Conservation (phyloP, 352 stramenopile species). For the Phytophthora hibernalis region DNA sequence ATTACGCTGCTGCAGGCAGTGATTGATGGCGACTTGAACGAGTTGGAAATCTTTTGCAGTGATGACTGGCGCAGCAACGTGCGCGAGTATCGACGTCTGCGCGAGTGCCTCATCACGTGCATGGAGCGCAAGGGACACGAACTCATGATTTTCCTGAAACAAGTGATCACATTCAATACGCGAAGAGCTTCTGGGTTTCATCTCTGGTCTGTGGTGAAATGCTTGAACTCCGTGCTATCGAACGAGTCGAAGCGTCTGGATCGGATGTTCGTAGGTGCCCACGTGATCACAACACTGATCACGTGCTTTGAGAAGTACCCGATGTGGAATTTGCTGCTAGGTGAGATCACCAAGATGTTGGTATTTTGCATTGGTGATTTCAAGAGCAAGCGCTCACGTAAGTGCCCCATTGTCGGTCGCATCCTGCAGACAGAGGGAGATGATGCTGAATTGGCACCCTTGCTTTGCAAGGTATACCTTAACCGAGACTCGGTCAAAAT, state of each 20-base stretch:
- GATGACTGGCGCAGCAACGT: slow-evolving; percentile 92
- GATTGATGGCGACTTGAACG: slow-evolving; percentile 82
- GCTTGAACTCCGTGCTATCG: slow-evolving; percentile 70
- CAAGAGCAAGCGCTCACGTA: slow-evolving; percentile 86
- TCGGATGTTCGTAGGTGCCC: slow-evolving; percentile 81
- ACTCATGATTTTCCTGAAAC: slow-evolving; percentile 83
- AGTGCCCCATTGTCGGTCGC: slow-evolving; percentile 79
- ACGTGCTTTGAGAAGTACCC: slow-evolving; percentile 86
- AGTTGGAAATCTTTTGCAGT: slow-evolving; percentile 89
- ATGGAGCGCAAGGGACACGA: slow-evolving; percentile 87
- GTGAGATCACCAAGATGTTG: slow-evolving; percentile 88
- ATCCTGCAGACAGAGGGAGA: slow-evolving; percentile 61
- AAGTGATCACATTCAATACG: slow-evolving; percentile 74
- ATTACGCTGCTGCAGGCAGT: slow-evolving; percentile 74
- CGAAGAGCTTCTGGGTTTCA: slow-evolving; percentile 74
- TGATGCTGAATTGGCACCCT: slow-evolving; percentile 60
- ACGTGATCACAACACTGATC: slow-evolving; percentile 74
- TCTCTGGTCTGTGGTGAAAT: slow-evolving; percentile 80
- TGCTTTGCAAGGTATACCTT: slow-evolving; percentile 72
- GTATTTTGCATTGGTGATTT: slow-evolving; percentile 88
- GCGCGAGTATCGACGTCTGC: slow-evolving; percentile 78
- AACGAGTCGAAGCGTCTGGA: slow-evolving; percentile 88
- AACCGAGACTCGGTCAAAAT: slow-evolving; percentile 35
- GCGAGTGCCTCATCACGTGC: slow-evolving; percentile 80
- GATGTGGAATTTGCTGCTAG: slow-evolving; percentile 76